Percentiles rank a stretch among this genome's conserved stretches.
Conservation (phyloP, 2,329 filamentous ascomycete genomes). For the Fusarium cicatricum region DNA sequence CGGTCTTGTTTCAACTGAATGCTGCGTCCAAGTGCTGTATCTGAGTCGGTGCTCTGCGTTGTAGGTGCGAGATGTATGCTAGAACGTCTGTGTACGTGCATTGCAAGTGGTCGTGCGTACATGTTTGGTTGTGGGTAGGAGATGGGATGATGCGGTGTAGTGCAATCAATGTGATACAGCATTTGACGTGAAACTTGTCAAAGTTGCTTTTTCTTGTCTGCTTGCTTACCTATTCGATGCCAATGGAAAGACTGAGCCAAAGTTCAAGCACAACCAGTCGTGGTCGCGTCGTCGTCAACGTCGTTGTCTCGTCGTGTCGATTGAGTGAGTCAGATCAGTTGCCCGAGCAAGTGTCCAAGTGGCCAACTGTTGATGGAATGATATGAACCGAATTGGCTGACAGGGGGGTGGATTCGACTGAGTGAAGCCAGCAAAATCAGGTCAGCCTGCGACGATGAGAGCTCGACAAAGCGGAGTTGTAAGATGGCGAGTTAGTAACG, state of each 20-base stretch:
- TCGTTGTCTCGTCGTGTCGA: conserved; percentile 14
- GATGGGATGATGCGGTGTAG: conserved; percentile 21
- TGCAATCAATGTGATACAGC: conserved; percentile 21
- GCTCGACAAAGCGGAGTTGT: conserved; percentile 14
- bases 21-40: conserved; percentile 15
- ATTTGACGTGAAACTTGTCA: conserved; percentile 2
- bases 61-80: conserved; percentile 7
- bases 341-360: conserved; percentile 10
- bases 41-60: conserved; percentile 28
- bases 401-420: conserved; percentile 2
- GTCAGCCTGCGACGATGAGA: conserved; percentile 10
- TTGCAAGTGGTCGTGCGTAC: conserved; percentile 18
- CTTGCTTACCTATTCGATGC: conserved; percentile 20
- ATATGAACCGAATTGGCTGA: conserved; percentile 12
- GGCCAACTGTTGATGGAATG: conserved; percentile 31
- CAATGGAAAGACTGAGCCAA: background rate
- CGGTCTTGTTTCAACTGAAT: conserved; percentile 27
- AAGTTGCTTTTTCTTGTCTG: conserved; percentile 13
- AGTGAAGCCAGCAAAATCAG: conserved; percentile 9
- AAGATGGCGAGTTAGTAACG: conserved; percentile 9
- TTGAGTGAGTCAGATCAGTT: conserved; percentile 22
- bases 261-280: conserved; percentile 7
- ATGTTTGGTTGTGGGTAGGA: conserved; percentile 26
- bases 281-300: conserved; percentile 16
- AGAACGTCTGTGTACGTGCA: conserved; percentile 16